phyloP scores from a whole-genome alignment of 1,284 basidiomycete species.

The Sporisorium sorghi region DNA sequence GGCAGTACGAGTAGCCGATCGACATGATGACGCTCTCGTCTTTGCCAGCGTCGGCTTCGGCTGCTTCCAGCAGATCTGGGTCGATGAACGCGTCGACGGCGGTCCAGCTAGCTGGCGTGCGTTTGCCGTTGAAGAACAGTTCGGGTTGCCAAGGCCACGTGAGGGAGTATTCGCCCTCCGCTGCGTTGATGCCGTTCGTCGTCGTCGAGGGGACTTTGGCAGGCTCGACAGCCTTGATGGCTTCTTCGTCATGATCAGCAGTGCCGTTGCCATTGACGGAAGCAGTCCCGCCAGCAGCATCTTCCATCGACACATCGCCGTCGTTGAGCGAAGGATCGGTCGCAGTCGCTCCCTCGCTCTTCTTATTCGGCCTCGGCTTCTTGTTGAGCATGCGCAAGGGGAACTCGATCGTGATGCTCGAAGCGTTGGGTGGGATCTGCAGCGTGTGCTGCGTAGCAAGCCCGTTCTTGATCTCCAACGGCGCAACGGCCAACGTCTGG shows the following conservation, averaged over 20 bases:
- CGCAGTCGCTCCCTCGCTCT: slow-evolving; percentile 1
- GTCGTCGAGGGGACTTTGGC: not conserved
- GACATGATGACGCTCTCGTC: not conserved
- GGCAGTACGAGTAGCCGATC: slow-evolving; percentile 34
- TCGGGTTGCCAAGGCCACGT: slow-evolving; percentile 41
- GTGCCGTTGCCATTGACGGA: slow-evolving; percentile 12
- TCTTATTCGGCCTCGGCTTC: slow-evolving; percentile 3
- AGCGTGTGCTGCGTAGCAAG: slow-evolving; percentile 42
- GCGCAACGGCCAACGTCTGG: slow-evolving; percentile 11
- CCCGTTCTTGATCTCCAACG: slow-evolving; percentile 35
- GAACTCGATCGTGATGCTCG: slow-evolving; percentile 34
- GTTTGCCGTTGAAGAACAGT: slow-evolving; percentile 40
- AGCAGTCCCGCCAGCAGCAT: not conserved
- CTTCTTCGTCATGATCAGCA: not conserved
- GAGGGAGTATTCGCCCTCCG: not conserved
- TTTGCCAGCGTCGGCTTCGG: not conserved
- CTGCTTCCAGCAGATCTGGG: slow-evolving; percentile 14
- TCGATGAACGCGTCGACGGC: slow-evolving; percentile 20
- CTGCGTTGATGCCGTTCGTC: not conserved
- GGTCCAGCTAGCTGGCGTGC: slow-evolving; percentile 20
- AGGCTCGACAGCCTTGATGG: not conserved
- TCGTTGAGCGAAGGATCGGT: slow-evolving; percentile 11
- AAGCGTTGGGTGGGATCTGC: slow-evolving; percentile 40
- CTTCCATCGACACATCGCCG: slow-evolving; percentile 21
- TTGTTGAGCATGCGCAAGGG: slow-evolving; percentile 29